Base-by-base conservation (phyloP, 2,329 filamentous ascomycete species). In the Tolypocladium tropicale region DNA sequence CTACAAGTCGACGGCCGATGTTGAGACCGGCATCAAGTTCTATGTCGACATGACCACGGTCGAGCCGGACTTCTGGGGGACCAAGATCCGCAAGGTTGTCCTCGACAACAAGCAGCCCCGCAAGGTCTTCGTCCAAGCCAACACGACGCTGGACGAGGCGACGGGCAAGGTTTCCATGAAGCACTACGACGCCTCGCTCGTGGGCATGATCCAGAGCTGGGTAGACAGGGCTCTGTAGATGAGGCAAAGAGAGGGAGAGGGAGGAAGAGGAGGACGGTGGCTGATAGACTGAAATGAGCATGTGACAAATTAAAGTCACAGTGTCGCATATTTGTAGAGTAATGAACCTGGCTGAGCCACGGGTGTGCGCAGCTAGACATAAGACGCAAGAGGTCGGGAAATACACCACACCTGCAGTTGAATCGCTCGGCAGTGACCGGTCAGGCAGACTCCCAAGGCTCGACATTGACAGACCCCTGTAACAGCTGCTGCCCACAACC, bases 91-190 rank as follows among this genome's bases (percentile, higher is more conserved):
- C 56, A 83, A 88, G 51, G 81, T 89, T 58, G 88, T 93, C 28
- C 72, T 93, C 46, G 77, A 79, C 64, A 88, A 89, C 72, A 90
- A 90, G 75, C 87, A 89, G 72, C 88, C 89, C n/a, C 77, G 88
- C 58, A 92, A 92, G 77, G 86, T 96, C 49, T 96, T 95, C 74
- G 90, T 96, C 55, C 92, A 96, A 76, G 90, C 90, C 58, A 97
- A 95, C 71, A 96, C 93, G 0, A 80, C 85, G 56, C 67, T 94
- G 43, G 83, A 87, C 59, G 79, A 83, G 68, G 74, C 79, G 14
- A 82, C 80, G 0, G 89, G 88, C 56, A 81, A 85, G 68, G 89
- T 95, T 33, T 79, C 78, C 16, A 72, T 96, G 71, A 89, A 86
- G 74, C 90, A 96, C 74, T 96, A 96, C 72, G 89, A 95, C 63